phyloP scores from a whole-genome alignment of 192 early-diverging fungal species.

The Mortierella claussenii region DNA sequence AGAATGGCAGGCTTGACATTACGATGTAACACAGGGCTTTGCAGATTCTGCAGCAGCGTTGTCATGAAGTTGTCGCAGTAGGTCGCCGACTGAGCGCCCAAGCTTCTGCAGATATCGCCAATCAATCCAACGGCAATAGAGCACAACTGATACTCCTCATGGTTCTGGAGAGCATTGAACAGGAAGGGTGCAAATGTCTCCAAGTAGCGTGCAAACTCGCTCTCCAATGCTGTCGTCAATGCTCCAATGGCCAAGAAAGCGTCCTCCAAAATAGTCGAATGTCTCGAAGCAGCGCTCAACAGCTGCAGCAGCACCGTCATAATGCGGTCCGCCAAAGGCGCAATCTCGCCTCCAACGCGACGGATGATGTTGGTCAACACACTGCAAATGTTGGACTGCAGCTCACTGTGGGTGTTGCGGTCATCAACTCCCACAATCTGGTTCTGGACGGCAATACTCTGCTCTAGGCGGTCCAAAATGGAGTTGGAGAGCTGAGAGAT shows the following conservation, averaged over 20 bases:
- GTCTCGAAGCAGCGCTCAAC: conserved; percentile 75
- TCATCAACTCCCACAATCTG: conserved; percentile 90
- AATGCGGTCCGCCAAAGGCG: conserved; percentile 83
- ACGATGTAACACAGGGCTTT: conserved; percentile 80
- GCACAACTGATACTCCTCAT: conserved; percentile 93
- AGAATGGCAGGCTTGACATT: conserved; percentile 94
- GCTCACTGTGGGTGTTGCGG: conserved; percentile 80
- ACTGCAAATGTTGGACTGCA: conserved; percentile 93
- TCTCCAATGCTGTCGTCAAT: conserved; percentile 83
- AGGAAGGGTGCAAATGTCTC: conserved; percentile 89
- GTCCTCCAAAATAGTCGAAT: conserved; percentile 89
- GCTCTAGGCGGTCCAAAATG: conserved; percentile 84
- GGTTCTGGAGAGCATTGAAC: conserved; percentile 84
- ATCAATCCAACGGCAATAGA: conserved; percentile 95
- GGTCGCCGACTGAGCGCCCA: conserved; percentile 77
- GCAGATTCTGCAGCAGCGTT: conserved; percentile 80
- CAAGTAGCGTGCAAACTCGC: conserved; percentile 89
- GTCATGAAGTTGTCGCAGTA: conserved; percentile 92
- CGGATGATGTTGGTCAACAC: conserved; percentile 90
- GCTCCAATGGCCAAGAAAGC: conserved; percentile 93
- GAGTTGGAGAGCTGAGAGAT: conserved; percentile 81
- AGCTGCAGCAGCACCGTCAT: conserved; percentile 90
- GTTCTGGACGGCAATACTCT: conserved; percentile 72
- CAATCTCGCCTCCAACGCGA: conserved; percentile 77
- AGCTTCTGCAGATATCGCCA: conserved; percentile 94